Evolutionary conservation across 805 yeast genomes (phyloP).

Genomic region (Citeromyces matritensis): DNA sequence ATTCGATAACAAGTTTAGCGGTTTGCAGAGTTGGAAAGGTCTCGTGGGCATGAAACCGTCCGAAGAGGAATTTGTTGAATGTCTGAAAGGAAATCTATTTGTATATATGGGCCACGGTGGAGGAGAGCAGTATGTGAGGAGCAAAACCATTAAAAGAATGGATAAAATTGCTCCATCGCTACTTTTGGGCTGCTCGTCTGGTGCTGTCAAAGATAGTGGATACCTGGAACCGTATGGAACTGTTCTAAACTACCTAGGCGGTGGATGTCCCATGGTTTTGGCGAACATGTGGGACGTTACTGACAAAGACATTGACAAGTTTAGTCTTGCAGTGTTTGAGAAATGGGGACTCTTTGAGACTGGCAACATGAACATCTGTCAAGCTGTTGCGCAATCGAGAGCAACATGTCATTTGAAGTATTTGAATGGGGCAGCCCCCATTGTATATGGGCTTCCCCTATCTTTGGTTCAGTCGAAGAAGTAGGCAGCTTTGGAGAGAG

Average conservation of each 20-base stretch:
- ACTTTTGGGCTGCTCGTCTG: constrained; percentile 87
- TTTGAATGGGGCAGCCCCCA: constrained; percentile 88
- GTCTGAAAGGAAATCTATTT: constrained; percentile 32
- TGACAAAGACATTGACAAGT: constrained; percentile 83
- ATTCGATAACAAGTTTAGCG: constrained; percentile 28
- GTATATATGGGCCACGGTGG: constrained; percentile 93
- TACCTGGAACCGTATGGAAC: constrained; percentile 64
- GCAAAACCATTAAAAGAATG: constrained; percentile 32
- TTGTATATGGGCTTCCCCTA: constrained; percentile 78
- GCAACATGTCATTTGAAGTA: constrained; percentile 52
- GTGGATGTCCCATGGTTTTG: constrained; percentile 71
- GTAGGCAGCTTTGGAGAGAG: constrained; percentile 13
- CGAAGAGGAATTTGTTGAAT: constrained; percentile 31
- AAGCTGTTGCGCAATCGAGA: constrained; percentile 51
- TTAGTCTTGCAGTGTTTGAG: constrained; percentile 44
- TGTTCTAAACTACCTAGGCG: constrained; percentile 56
- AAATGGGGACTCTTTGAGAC: constrained; percentile 44
- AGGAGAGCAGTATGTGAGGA: constrained; percentile 69
- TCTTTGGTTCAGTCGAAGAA: constrained; percentile 5
- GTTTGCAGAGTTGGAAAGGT: constrained; percentile 31
- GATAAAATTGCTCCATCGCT: constrained; percentile 39
- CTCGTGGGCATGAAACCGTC: constrained; percentile 37
- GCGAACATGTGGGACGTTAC: constrained; percentile 96
- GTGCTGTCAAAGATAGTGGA: constrained; percentile 40
- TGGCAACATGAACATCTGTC: constrained; percentile 20